Evolutionary conservation across 768 basidiomycete species (phyloP).

Genomic region (Chalciporus sphaerocephalus): DNA sequence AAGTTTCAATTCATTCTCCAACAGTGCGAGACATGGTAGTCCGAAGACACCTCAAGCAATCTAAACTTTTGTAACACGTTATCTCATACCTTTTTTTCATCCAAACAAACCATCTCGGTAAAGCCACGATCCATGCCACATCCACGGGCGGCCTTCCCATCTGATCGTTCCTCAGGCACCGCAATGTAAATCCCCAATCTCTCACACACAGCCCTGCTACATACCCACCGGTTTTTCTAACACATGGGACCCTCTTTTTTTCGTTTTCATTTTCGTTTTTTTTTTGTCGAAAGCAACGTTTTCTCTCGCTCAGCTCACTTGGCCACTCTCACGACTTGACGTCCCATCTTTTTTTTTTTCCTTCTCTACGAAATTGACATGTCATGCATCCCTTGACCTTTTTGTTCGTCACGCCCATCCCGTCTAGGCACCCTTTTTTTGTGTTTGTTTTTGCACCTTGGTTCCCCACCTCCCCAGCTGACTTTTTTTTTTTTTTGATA

Average conservation of each 20-base stretch:
- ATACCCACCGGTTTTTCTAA: not conserved
- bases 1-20: not conserved
- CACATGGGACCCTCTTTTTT: not conserved
- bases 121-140: not conserved
- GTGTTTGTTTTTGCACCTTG: no score
- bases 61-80: slow-evolving; percentile 52
- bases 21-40: slow-evolving; percentile 80
- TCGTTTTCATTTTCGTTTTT: no score
- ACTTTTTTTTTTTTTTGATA: no score
- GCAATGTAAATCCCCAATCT: not conserved
- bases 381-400: no score
- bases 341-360: no score
- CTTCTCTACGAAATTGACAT: no score
- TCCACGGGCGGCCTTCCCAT: not conserved
- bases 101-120: slow-evolving; percentile 7
- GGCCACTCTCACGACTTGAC: not conserved
- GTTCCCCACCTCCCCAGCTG: no score
- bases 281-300: not conserved
- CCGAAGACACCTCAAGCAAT: slow-evolving; percentile 71
- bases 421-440: no score
- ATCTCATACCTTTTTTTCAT: not conserved
- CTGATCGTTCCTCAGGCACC: slow-evolving; percentile 7
- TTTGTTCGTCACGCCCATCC: no score
- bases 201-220: not conserved
- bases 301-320: not conserved